phyloP scores from a whole-genome alignment of 2,329 filamentous ascomycete genomes.

The Ceratocystis smalleyi region DNA sequence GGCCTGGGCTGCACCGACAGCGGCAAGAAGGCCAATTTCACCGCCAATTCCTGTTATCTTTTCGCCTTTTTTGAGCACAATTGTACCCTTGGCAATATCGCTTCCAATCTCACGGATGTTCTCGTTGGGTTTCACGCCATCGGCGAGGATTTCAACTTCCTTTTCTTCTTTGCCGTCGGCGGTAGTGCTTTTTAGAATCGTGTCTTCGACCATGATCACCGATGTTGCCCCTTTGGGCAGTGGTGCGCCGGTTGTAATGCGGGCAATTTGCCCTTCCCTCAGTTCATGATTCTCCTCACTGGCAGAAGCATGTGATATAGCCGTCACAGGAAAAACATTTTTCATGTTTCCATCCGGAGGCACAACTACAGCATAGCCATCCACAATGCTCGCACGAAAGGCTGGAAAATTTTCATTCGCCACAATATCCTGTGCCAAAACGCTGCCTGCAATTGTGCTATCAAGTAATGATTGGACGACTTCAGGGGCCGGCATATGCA shows the following conservation, averaged over 20 bases:
- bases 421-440: conserved; percentile 69
- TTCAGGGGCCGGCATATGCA: conserved; percentile 52
- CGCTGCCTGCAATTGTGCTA: conserved; percentile 51
- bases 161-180: conserved; percentile 73
- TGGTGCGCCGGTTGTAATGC: conserved; percentile 90
- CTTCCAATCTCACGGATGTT: conserved; percentile 87
- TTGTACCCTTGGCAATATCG: conserved; percentile 55
- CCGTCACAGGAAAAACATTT: conserved; percentile 71
- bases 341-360: conserved; percentile 48
- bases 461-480: conserved; percentile 45
- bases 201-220: conserved; percentile 89
- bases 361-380: conserved; percentile 79
- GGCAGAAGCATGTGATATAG: conserved; percentile 71
- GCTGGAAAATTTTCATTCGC: conserved; percentile 77
- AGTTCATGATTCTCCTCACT: conserved; percentile 45
- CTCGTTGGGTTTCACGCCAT: conserved; percentile 58
- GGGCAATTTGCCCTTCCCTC: conserved; percentile 59
- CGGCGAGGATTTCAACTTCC: conserved; percentile 71
- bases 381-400: conserved; percentile 89
- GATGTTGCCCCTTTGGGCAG: conserved; percentile 76
- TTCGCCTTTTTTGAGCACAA: conserved; percentile 62
- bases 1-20: conserved; percentile 60
- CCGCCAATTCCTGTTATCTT: conserved; percentile 76
- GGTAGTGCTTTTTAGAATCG: conserved; percentile 56
- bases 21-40: conserved; percentile 78